Base-by-base conservation (phyloP, 192 early-diverging fungal species). In the Backusella tuberculispora region DNA sequence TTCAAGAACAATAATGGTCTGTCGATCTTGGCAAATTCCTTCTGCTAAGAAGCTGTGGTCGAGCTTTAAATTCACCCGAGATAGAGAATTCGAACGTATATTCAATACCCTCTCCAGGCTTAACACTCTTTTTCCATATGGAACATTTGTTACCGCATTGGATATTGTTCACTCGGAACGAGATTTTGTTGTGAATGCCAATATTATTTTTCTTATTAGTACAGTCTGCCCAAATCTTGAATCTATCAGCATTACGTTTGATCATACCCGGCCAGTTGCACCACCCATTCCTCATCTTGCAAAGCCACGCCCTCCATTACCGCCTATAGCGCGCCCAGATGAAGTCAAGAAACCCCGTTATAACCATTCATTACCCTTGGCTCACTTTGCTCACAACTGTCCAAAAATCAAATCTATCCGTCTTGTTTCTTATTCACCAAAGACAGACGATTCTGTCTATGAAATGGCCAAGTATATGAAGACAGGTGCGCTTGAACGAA, bases 391-490 rank as follows among this genome's bases (percentile, higher is more conserved):
- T 9, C 53, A 80, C 24, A 80, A 80, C 66, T 80, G 79, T 34
- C 79, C 71, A 41, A 47, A 53, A 9, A 63, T 80, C 9, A 70
- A 73, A 41, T 66, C 69, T 0, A 56, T 80, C 34, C 74, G 67
- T 45, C 50, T 80, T 41, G 67, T 69, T 29, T 72, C 74, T 6
- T 80, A 80, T 48, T 66, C 44, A 3, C 79, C 79, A 15, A 80
- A 76, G 63, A 76, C 69, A 10, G 79, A 80, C n/a, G 79, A 80
- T 24, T 70, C 79, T 37, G 66, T 80, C 21, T 80, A 80, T 66
- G 79, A 80, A 71, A 67, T 80, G 66, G 79, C 79, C 0, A 80
- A 80, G 24, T 75, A 73, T 45, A 56, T 80, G 14, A 72, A 44
- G 46, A 65, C 50, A 21, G 74, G 74, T 8, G 26, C 60, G 4